Base-by-base conservation (phyloP, 345 rosid species). In the Microcos paniculata region DNA sequence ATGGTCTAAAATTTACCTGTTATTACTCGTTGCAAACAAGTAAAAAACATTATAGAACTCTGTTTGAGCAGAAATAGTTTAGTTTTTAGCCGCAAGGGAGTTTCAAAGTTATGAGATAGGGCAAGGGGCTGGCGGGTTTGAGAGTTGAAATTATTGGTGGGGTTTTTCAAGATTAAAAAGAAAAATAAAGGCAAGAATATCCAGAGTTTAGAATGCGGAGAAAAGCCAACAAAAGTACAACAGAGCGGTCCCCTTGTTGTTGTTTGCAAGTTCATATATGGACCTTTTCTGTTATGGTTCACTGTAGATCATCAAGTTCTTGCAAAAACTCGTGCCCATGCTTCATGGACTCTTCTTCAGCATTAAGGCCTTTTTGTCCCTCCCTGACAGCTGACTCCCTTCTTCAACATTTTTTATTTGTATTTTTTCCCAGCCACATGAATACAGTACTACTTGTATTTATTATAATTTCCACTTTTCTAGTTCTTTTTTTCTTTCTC, bases 171-270 rank as follows among this genome's bases (percentile, higher is more conserved):
- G 43, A 72, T 69, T 23, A 18, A 74, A 74, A 14, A n/a, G 14
- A 26, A 57, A 56, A 28, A n/a, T 14, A 61, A 30, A 3, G 24
- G 63, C 26, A 52, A 71, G 83, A 77, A 79, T 80, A 77, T 80
- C 81, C 83, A 9, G n/a, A n/a, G 43, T 52, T 30, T 59, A 70
- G 77, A 76, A 21, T 63, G 31, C 6, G 72, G 73, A 55, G 70
- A 81, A 81, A 68, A 55, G 58, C 76, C 26, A 55, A 68, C 11
- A 77, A 68, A 62, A 38, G 68, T 62, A 68, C 56, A 71, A 45
- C 58, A 55, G 19, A 14, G 82, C 76, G 80, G 83, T 72, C 85
- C 84, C 81, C 46, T 26, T 19, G 74, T 72, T 48, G 62, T 64
- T 30, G 69, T 42, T 18, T 53, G 79, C 76, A 31, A 53, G 65